These are phyloP conservation scores for Lepidium aucheri DNA, from an alignment of 345 rosid species.

Conservation along the genomic window DNA sequence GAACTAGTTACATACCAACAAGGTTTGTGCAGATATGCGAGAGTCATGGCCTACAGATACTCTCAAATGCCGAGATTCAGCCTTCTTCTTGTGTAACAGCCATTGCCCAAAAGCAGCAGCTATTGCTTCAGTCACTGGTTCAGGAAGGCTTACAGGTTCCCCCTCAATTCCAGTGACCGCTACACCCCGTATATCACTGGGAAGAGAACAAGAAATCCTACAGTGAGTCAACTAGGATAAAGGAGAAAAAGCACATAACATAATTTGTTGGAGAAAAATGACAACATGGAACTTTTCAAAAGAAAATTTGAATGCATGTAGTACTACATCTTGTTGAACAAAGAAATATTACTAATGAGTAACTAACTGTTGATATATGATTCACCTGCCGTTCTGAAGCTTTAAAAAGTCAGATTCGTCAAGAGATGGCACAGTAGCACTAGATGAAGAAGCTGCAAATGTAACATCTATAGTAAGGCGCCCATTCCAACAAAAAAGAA, in stretches of 20 bases:
- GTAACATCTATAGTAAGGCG: constrained; percentile 10
- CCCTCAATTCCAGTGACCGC: constrained; percentile 93
- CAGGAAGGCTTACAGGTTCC: constrained; percentile 77
- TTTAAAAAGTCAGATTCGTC: constrained; percentile 64
- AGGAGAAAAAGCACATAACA: neutral
- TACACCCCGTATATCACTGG: constrained; percentile 91
- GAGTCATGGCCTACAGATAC: constrained; percentile 96
- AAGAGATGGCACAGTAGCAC: constrained; percentile 47
- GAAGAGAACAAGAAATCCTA: neutral
- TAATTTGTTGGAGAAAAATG: neutral
- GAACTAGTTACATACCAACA: constrained; percentile 40
- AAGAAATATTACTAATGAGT: neutral
- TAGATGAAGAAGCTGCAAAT: constrained; percentile 56
- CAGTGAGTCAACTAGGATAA: neutral
- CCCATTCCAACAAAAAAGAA: neutral
- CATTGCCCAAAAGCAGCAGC: constrained; percentile 91
- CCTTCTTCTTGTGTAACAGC: constrained; percentile 66
- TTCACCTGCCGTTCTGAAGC: constrained; percentile 97
- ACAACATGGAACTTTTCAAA: neutral
- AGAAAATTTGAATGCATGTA: neutral
- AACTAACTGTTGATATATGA: neutral
- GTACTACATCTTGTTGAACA: neutral
- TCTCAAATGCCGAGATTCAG: constrained; percentile 33
- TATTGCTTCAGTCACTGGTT: constrained; percentile 81
- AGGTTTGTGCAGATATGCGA: constrained; percentile 72